phyloP scores from a whole-genome alignment of 2,329 filamentous ascomycete species.

The Diaporthe eres region DNA sequence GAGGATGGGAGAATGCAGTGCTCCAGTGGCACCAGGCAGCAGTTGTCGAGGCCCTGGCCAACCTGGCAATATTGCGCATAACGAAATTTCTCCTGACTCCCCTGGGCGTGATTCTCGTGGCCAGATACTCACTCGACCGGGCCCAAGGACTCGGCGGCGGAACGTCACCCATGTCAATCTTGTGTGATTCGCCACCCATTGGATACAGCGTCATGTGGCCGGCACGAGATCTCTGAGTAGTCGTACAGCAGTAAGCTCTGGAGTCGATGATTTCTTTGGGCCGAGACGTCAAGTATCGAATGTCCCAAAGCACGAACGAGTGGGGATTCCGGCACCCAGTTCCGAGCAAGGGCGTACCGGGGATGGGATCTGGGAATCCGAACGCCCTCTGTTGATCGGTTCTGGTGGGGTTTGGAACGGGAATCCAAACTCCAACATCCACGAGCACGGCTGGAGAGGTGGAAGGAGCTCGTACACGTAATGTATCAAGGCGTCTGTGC shows the following conservation, averaged over 20 bases:
- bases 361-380: neutral
- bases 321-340: neutral
- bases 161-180: neutral
- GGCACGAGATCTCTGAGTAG: neutral
- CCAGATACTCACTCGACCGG: constrained; percentile 3
- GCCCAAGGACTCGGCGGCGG: constrained; percentile 23
- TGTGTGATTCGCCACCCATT: neutral
- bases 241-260: neutral
- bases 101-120: neutral
- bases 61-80: neutral
- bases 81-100: neutral
- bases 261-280: neutral
- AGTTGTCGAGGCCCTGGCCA: neutral
- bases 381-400: neutral
- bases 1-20: neutral
- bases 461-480: constrained; percentile 2
- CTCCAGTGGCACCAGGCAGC: constrained; percentile 29
- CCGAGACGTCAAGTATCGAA: constrained; percentile 8
- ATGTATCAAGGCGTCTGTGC: constrained; percentile 5
- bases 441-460: neutral
- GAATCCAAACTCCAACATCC: neutral
- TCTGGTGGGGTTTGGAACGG: neutral
- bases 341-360: neutral
- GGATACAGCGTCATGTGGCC: neutral
- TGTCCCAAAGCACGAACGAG: neutral